These are phyloP conservation scores for Backusella morwellensis DNA, from an alignment of 192 early-diverging fungal genomes.

Conservation along the genomic window DNA sequence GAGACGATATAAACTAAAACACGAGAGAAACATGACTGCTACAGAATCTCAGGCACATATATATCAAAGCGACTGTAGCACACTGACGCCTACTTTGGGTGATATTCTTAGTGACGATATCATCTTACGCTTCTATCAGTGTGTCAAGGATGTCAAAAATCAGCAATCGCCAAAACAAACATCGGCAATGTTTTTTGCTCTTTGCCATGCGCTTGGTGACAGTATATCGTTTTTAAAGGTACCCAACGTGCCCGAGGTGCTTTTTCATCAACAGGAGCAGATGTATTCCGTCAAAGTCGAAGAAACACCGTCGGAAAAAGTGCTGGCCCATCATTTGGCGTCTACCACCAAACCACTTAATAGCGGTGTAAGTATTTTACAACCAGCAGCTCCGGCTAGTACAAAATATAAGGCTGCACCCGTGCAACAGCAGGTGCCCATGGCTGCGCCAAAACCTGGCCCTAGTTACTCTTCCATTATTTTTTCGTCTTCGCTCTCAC, in stretches of 20 bases:
- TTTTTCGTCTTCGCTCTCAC: background rate
- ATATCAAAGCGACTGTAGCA: slow-evolving; percentile 8
- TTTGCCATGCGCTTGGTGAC: slow-evolving; percentile 30
- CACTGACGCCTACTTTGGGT: slow-evolving; percentile 20
- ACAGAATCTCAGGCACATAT: background rate
- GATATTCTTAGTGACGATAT: slow-evolving; percentile 28
- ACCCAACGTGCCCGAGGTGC: slow-evolving; percentile 23
- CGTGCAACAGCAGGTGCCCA: background rate
- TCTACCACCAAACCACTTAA: background rate
- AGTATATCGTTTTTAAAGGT: slow-evolving; percentile 26
- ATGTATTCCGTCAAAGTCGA: slow-evolving; percentile 28
- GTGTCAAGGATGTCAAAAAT: slow-evolving; percentile 32
- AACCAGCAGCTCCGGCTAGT: background rate
- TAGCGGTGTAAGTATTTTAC: background rate
- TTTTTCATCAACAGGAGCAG: slow-evolving; percentile 29
- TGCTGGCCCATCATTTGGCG: background rate
- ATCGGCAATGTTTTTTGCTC: slow-evolving; percentile 29
- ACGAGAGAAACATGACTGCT: background rate
- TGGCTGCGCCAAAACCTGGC: background rate
- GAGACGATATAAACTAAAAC: background rate
- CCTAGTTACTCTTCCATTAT: background rate
- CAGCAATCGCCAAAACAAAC: slow-evolving; percentile 28
- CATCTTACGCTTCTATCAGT: slow-evolving; percentile 28
- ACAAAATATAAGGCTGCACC: background rate
- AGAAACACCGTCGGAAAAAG: slow-evolving; percentile 8